Conservation (phyloP, 257 asterid genomes). For the Plantago elongata region DNA sequence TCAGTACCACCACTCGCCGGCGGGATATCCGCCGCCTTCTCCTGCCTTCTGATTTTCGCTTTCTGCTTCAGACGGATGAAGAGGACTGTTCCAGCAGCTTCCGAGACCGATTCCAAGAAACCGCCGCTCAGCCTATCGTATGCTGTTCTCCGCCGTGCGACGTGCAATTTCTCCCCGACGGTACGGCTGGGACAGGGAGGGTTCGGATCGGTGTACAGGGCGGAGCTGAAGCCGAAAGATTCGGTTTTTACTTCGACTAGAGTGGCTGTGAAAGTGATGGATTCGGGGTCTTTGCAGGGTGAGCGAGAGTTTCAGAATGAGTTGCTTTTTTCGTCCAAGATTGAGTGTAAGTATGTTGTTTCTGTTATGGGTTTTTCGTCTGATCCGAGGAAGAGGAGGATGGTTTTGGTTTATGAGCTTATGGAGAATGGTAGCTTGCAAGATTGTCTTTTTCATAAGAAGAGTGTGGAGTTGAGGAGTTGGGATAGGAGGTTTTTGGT, state of each 20-base stretch:
- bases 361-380: slow-evolving; percentile 77
- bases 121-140: slow-evolving; percentile 73
- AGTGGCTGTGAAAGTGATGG: slow-evolving; percentile 86
- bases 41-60: slow-evolving; percentile 49
- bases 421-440: slow-evolving; percentile 92
- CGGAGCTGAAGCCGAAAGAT: slow-evolving; percentile 39
- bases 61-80: slow-evolving; percentile 66
- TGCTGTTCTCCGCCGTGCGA: slow-evolving; percentile 75
- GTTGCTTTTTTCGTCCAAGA: slow-evolving; percentile 67
- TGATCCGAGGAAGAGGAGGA: slow-evolving; percentile 64
- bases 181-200: slow-evolving; percentile 94
- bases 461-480: slow-evolving; percentile 56
- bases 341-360: slow-evolving; percentile 61
- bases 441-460: slow-evolving; percentile 81
- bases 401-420: slow-evolving; percentile 80
- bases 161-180: slow-evolving; percentile 61
- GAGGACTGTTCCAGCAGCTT: slow-evolving; percentile 68
- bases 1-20: slow-evolving; percentile 53
- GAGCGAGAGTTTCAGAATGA: slow-evolving; percentile 99
- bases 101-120: slow-evolving; percentile 69
- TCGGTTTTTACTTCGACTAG: slow-evolving; percentile 8
- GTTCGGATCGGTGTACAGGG: slow-evolving; percentile 88
- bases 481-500: slow-evolving; percentile 68
- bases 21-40: slow-evolving; percentile 64
- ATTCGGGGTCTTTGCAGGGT: slow-evolving; percentile 89